Base-by-base conservation (phyloP, 1,284 basidiomycete genomes). In the Papiliotrema laurentii region DNA sequence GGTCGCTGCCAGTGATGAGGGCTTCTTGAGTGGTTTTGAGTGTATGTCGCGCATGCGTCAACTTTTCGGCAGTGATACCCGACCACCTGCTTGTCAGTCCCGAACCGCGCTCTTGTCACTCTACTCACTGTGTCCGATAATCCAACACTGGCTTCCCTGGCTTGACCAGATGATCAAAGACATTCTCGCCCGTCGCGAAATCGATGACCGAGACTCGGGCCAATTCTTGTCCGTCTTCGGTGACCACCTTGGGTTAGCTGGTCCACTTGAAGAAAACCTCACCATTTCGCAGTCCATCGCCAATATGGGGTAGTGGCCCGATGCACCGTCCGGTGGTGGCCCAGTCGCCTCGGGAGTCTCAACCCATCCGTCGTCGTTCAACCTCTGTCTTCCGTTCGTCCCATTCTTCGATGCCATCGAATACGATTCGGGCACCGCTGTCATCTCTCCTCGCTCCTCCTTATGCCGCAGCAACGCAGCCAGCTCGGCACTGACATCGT, bases 231-330 rank as follows among this genome's bases (percentile, higher is more conserved):
- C 89, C 91, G 42, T 86, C 85, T 61, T 85, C 85, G 0, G 90
- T 92, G 54, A 25, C 47, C 18, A 42, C 28, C 40, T 36, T 30
- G 35, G 40, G 59, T 16, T 26, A 28, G 45, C 49, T 54, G 47
- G 28, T 13, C 18, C 34, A 51, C 28, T 25, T 5, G 9, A 25
- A 43, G 16, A 18, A 14, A 34, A 50, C 56, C 80, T 51, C 55
- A 89, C 90, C 91, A 96, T 96, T 72, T 96, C 91, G 69, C 92
- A 97, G 76, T 96, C 92, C 35, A 96, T 69, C 0, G 80, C 78
- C 38, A 72, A 49, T 27, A 76, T 63, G 30, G 63, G 51, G 51
- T 68, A 64, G 51, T 60, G 44, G 46, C 66, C 64, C 28, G 54
- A 64, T 24, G 34, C 43, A 47, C 66, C 64, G 33, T 54, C 65